Evolutionary conservation across 2,329 filamentous ascomycete species (phyloP).

Genomic region (Pleurostoma richardsiae): DNA sequence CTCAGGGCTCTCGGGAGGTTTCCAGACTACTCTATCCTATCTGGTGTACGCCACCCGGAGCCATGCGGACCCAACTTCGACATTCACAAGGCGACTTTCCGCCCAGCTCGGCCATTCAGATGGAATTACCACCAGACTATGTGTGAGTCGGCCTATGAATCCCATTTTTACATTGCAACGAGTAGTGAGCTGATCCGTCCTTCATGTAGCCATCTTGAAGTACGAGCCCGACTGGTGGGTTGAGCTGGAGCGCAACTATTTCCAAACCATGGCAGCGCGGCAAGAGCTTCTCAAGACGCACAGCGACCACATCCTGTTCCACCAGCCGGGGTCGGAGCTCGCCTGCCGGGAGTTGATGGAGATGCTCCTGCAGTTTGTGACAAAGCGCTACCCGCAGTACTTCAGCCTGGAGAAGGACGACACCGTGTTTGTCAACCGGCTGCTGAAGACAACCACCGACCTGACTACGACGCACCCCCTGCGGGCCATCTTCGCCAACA

Average conservation of each 20-base stretch:
- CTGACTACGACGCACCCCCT: conserved; percentile 61
- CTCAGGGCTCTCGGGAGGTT: conserved; percentile 69
- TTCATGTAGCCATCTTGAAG: conserved; percentile 61
- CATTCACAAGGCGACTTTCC: conserved; percentile 60
- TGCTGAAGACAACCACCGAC: conserved; percentile 58
- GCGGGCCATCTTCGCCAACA: conserved; percentile 66
- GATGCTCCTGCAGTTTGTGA: conserved; percentile 77
- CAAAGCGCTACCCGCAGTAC: conserved; percentile 68
- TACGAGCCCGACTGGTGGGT: conserved; percentile 83
- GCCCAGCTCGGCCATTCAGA: conserved; percentile 76
- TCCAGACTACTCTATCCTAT: conserved; percentile 71
- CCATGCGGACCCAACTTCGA: conserved; percentile 58
- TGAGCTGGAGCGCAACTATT: conserved; percentile 76
- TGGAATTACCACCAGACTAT: conserved; percentile 90
- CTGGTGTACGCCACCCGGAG: conserved; percentile 66
- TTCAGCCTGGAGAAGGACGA: conserved; percentile 54
- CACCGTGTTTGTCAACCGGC: conserved; percentile 60
- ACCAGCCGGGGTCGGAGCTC: conserved; percentile 69
- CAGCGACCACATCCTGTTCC: conserved; percentile 59
- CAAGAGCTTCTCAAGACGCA: conserved; percentile 59
- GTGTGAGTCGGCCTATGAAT: conserved; percentile 52
- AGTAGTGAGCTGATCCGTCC: background rate
- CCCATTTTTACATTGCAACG: conserved; percentile 2
- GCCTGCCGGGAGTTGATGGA: conserved; percentile 86
- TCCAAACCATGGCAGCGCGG: conserved; percentile 61